phyloP scores from a whole-genome alignment of 1,284 basidiomycete species.

The Ceraceosorus guamensis region DNA sequence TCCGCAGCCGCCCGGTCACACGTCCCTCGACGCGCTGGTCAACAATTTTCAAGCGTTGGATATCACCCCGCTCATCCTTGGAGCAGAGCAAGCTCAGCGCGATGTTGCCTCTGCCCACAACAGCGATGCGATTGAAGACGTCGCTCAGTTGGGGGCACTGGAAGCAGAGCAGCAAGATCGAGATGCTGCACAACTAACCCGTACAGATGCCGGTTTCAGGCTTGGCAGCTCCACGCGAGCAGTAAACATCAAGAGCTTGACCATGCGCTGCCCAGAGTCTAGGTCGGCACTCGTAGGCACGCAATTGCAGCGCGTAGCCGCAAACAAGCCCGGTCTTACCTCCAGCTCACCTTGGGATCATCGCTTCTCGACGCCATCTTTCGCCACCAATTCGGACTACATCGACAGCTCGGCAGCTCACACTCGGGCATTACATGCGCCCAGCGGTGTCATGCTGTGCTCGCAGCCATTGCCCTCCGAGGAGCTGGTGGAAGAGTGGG shows the following conservation, averaged over 20 bases:
- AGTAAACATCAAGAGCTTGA: constrained; percentile 1
- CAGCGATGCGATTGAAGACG: not conserved
- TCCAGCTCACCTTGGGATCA: not conserved
- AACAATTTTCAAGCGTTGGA: constrained; percentile 3
- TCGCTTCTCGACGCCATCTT: not conserved
- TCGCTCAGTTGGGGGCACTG: not conserved
- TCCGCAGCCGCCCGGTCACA: too few relatives aligned
- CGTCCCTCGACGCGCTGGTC: not conserved
- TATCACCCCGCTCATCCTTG: not conserved
- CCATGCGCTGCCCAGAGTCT: not conserved
- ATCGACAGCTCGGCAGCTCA: constrained; percentile 8
- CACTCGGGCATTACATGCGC: not conserved
- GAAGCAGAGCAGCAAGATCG: constrained; percentile 1
- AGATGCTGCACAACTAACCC: too few relatives aligned
- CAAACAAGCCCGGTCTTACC: not conserved
- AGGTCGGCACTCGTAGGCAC: not conserved
- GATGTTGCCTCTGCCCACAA: not conserved
- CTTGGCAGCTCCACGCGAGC: constrained; percentile 3
- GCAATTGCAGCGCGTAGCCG: not conserved
- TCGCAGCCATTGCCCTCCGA: constrained; percentile 10
- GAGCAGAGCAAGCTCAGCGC: not conserved
- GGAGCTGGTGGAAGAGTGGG: constrained; percentile 34
- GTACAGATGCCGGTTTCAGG: too few relatives aligned
- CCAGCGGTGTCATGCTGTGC: constrained; percentile 6
- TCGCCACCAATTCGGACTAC: not conserved